phyloP scores from a whole-genome alignment of 1,139 yeast genomes.

The Kluyveromyces sp. region DNA sequence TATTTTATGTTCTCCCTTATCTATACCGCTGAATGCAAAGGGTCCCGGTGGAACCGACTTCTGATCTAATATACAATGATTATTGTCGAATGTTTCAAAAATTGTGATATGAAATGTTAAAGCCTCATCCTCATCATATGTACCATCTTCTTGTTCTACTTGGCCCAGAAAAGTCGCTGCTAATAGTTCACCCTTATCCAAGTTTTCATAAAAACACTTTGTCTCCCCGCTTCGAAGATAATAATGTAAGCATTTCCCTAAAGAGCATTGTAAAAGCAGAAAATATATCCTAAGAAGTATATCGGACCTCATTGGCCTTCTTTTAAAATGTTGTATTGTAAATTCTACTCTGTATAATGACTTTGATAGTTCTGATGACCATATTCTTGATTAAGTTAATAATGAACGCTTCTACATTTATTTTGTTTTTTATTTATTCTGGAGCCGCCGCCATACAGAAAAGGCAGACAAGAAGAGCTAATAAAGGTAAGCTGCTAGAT shows the following conservation, averaged over 20 bases:
- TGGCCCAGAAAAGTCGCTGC: constrained; percentile 38
- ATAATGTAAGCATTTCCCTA: constrained; percentile 23
- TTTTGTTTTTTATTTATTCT: no score
- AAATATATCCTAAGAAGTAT: not conserved
- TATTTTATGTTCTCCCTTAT: constrained; percentile 54
- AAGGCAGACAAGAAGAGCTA: no score
- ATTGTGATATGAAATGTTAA: constrained; percentile 38
- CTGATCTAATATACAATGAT: constrained; percentile 52
- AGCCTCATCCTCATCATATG: constrained; percentile 32
- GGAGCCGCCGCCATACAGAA: no score
- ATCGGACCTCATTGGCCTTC: not conserved
- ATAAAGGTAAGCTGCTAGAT: no score
- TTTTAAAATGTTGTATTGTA: no score
- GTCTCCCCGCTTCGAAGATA: constrained; percentile 27
- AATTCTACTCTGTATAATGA: no score
- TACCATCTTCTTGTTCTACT: constrained; percentile 27
- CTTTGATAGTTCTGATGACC: no score
- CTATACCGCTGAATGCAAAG: constrained; percentile 54
- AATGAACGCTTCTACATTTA: no score
- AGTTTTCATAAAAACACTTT: constrained; percentile 48
- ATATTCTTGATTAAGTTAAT: no score
- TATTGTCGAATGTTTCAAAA: constrained; percentile 49
- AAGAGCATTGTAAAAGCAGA: not conserved
- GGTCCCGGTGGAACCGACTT: constrained; percentile 45
- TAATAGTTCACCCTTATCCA: constrained; percentile 42